Percentiles rank a stretch among this genome's conserved stretches.
These are phyloP conservation scores for Mangifera indica DNA, from an alignment of 345 rosid genomes.

Conservation along the genomic window DNA sequence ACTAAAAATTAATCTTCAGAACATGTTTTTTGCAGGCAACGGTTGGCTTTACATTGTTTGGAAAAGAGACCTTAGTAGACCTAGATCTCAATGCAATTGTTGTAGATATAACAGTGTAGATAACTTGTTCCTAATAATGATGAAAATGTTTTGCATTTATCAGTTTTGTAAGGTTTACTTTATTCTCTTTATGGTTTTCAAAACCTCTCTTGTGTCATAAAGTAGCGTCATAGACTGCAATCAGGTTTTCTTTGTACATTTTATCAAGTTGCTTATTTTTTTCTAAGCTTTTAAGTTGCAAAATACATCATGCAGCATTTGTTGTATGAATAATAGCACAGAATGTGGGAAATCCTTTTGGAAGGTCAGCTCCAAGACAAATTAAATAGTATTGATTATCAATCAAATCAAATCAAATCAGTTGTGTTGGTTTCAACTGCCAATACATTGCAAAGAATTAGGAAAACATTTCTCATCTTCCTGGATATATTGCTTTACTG, in stretches of 20 bases:
- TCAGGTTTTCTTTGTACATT: neutral
- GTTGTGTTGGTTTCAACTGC: neutral
- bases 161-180: neutral
- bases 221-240: neutral
- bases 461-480: too few relatives aligned
- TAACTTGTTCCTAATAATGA: conserved; percentile 16
- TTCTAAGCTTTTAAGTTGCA: neutral
- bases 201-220: neutral
- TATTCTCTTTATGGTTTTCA: neutral
- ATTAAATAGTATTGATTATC: neutral
- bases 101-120: conserved; percentile 39
- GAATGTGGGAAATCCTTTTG: neutral
- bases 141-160: conserved; percentile 16
- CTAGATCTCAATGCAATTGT: conserved; percentile 72
- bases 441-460: too few relatives aligned
- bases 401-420: neutral
- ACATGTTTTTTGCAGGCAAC: conserved; percentile 67
- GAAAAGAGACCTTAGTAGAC: conserved; percentile 85
- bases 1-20: neutral
- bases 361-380: conserved; percentile 1
- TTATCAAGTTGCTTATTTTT: neutral
- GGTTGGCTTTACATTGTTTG: conserved; percentile 72
- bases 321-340: conserved; percentile 1
- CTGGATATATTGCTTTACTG: neutral
- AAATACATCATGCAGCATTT: neutral